Base-by-base conservation (phyloP, 345 rosid genomes). In the Euclidium syriacum region DNA sequence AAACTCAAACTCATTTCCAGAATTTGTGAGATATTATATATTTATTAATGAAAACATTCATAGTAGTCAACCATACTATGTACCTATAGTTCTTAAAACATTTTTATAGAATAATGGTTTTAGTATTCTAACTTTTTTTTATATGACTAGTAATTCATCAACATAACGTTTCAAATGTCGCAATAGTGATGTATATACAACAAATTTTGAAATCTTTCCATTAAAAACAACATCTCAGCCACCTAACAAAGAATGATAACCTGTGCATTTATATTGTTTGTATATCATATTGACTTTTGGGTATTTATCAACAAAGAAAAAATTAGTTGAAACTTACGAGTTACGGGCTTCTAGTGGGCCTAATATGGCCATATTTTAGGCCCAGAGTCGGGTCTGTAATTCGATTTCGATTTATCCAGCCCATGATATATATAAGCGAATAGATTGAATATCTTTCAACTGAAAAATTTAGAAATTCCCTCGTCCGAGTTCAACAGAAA, bases 401-500 rank as follows among this genome's bases (percentile, higher is more conserved):
- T 30, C 2, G 5, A 9, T 24, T 46, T 36, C 7, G 33, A 22
- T 61, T 24, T 17, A 27, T 39, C 11, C 11, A 62, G 67, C 58
- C 67, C 67, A 62, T 25, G 14, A 42, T 17, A 34, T 6, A 18
- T 40, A 10, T 12, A 44, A 22, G 0, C 12, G 2, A 62, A 61
- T 25, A 41, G 27, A 58, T n/a, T 46, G 41, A 44, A 8, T 1
- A n/a, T 14, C 12, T 3, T 52, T 30, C 1, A 7, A 15, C 3
- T 32, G 39, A n/a, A 43, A 51, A 10, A 6, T 40, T 49, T 52
- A 48, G 53, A 51, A 26, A 70, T 35, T 20, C 57, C 36, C 64
- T 53, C 64, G 27, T 49, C 2, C 34, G 4, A 7, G 48, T 30
- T 52, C 6, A 23, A 58, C 33, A 3, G 7, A 41, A 35, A 48